Base-by-base conservation (phyloP, 805 yeast genomes). In the Metschnikowia reukaufii region DNA sequence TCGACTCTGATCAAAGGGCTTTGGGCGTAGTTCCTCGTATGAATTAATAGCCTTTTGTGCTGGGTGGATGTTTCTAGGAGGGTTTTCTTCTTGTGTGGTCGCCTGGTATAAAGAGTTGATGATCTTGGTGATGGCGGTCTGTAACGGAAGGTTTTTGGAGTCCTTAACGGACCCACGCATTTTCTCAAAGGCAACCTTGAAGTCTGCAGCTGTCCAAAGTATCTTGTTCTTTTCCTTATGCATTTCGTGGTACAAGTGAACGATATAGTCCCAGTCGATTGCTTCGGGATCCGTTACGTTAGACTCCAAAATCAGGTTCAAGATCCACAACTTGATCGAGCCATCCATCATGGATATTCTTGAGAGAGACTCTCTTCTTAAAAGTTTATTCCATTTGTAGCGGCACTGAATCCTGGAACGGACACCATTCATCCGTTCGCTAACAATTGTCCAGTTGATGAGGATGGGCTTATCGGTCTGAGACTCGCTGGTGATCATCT, bases 381-480 rank as follows among this genome's bases (percentile, higher is more conserved):
- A 66, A 5, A 90, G 60, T 66, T 91, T 92, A 61, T 86, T 86
- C 97, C 97, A 92, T 63, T 92, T 92, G 67, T 92, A 92, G 49
- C 98, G 79, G 64, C 97, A 91, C 67, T 92, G 98, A 54, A 92
- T 91, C 56, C 98, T 76, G 1, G 96, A 86, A 51, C 98, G 77
- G 1, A 81, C 73, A 2, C 97, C 97, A 29, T 88, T 84, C 96
- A 92, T 89, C 41, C 79, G 72, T 62, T 92, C 98, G 59, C 92
- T 83, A 3, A 92, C 95, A 4, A 82, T 71, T 0, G 97, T 91
- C 97, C 98, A 92, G 63, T 92, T 92, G 45, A 91, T 82, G 2
- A 74, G 67, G 2, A 78, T 74, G 38, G 52, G 54, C 51, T 51
- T 56, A 23, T 52, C 58, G 7, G 47, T 54, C 37, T 48, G 47